Evolutionary conservation across 192 early-diverging fungal species (phyloP), one percentile per base, ranked within the genome.

Genomic region (Pecoramyces ruminantium): DNA sequence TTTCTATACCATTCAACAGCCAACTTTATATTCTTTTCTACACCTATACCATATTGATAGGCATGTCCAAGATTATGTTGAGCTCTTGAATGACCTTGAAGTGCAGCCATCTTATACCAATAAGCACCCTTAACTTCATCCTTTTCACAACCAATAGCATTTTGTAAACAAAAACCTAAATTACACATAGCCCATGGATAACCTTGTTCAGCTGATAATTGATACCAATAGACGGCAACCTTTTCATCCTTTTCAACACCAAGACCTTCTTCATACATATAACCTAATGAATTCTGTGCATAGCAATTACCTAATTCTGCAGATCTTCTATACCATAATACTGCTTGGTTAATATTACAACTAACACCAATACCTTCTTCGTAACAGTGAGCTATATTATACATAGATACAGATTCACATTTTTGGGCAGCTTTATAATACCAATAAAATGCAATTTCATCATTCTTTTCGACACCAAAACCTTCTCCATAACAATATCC

Each of bases 401-500:
- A 91, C 88, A 89, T 88, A 28, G 87, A 88, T 6, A 34, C 30
- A 34, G 84, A 83, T 77, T 91, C 88, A 29, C 86, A 85, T 21
- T 81, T 80, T 6, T 80, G 39, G 4, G 90, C 87, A 16, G 90
- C 88, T 21, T 79, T 79, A 6, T 86, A 79, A 81, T 91, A 91
- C 28, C 85, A 80, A 16, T 86, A 80, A 80, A 96, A 88, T 27
- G 94, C 94, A 39, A 79, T 9, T 18, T 78, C 21, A 21, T 78
- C 29, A 28, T 21, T 83, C 78, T 88, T 89, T 28, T 82, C 83
- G 4, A 95, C 91, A 17, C 94, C 94, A 80, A 93, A 92, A 13
- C 93, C 94, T 83, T 95, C 94, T 51, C 93, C 93, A 81, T 93
- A 96, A 82, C 95, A 96, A 83, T 92, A 95, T 13, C 94, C 95